Evolutionary conservation across 2,329 filamentous ascomycete genomes (phyloP).

Genomic region (Colletotrichum graminicola): DNA sequence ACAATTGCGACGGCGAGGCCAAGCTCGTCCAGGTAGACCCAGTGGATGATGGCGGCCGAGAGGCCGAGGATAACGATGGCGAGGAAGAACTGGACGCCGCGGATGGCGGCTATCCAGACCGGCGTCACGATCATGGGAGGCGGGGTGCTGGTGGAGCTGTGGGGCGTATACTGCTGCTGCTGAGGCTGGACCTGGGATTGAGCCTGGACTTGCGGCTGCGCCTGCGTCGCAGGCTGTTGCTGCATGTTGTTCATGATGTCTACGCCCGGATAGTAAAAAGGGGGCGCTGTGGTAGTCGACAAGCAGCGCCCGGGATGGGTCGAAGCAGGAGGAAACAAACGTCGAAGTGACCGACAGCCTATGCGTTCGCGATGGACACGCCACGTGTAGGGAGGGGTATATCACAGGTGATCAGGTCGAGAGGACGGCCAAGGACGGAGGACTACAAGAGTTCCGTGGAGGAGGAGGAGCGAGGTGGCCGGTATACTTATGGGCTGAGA

Average conservation of each 20-base stretch:
- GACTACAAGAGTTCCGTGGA: not conserved
- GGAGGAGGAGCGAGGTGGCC: not conserved
- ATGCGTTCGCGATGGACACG: not conserved
- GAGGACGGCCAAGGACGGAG: not conserved
- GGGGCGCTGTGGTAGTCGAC: not conserved
- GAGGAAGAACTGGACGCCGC: slow-evolving; percentile 57
- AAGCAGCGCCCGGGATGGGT: not conserved
- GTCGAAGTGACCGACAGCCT: not conserved
- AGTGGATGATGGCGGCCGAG: slow-evolving; percentile 56
- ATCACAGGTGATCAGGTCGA: not conserved
- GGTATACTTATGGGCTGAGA: slow-evolving; percentile 33
- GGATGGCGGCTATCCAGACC: slow-evolving; percentile 57
- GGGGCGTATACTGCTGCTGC: not conserved
- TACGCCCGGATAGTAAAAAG: not conserved
- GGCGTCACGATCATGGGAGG: slow-evolving; percentile 55
- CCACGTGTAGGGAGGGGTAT: not conserved
- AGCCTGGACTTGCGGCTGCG: slow-evolving; percentile 10
- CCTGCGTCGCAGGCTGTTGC: slow-evolving; percentile 10
- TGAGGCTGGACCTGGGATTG: not conserved
- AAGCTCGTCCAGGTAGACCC: slow-evolving; percentile 54
- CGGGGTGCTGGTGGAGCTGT: not conserved
- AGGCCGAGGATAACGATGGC: slow-evolving; percentile 59
- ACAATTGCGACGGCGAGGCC: slow-evolving; percentile 58
- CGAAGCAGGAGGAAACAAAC: not conserved
- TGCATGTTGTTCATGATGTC: slow-evolving; percentile 22